These are phyloP conservation scores for Leishmania tarentolae DNA, from an alignment of 208 protist genomes.

Conservation along the genomic window DNA sequence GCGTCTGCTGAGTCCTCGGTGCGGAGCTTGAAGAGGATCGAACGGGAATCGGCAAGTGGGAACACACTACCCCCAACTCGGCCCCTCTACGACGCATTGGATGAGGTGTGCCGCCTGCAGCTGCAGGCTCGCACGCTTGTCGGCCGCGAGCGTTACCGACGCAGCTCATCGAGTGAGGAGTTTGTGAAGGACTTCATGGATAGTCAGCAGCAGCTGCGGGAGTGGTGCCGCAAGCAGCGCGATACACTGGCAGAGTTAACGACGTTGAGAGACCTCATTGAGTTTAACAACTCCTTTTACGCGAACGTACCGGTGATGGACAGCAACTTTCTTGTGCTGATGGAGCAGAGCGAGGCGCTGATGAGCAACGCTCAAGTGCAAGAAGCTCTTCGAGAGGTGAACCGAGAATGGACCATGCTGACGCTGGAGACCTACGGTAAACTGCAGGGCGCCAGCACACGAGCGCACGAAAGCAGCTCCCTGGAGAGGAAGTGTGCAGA, in stretches of 20 bases:
- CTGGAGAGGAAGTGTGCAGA: slow-evolving; percentile 52
- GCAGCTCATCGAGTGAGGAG: slow-evolving; percentile 47
- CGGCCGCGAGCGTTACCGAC: slow-evolving; percentile 66
- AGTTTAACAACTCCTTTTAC: slow-evolving; percentile 75
- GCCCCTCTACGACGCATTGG: slow-evolving; percentile 55
- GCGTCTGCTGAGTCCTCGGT: slow-evolving; percentile 34
- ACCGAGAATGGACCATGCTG: slow-evolving; percentile 72
- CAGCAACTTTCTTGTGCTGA: slow-evolving; percentile 84
- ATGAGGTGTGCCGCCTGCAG: slow-evolving; percentile 74
- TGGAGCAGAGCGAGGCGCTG: slow-evolving; percentile 71
- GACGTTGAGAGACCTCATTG: slow-evolving; percentile 50
- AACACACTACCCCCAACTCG: slow-evolving; percentile 38
- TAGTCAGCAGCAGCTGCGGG: slow-evolving; percentile 63
- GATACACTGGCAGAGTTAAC: slow-evolving; percentile 61
- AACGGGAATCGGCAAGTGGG: slow-evolving; percentile 24
- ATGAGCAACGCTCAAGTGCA: slow-evolving; percentile 55
- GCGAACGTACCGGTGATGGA: slow-evolving; percentile 85
- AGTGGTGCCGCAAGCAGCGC: slow-evolving; percentile 84
- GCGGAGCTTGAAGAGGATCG: slow-evolving; percentile 39
- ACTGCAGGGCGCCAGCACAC: slow-evolving; percentile 38
- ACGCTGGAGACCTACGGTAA: slow-evolving; percentile 65
- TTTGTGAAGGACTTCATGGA: slow-evolving; percentile 65
- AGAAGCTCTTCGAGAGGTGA: slow-evolving; percentile 73
- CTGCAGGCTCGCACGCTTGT: slow-evolving; percentile 70
- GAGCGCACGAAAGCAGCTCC: slow-evolving; percentile 39